Evolutionary conservation across 306 rosid species (phyloP), one percentile per base, ranked within the genome.

Genomic region (Fragaria iinumae): DNA sequence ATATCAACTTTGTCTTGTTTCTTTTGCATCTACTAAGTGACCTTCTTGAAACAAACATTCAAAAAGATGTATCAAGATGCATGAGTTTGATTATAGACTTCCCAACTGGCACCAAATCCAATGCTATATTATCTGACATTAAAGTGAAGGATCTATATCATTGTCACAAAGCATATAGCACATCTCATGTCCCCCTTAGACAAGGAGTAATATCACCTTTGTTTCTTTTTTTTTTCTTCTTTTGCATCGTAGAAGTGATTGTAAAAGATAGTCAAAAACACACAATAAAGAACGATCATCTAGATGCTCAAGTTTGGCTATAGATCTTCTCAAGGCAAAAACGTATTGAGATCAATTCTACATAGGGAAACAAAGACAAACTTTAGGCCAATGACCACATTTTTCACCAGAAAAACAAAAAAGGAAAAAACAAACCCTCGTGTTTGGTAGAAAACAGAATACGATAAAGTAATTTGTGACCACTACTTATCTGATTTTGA

Each of bases 61-160:
- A 87, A 84, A 91, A 80, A 90, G 93, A 89, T 73, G 96, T 94
- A 91, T 94, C 96, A 68, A 85, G 94, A 94, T 85, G 97, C 94
- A 80, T 47, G 23, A 48, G 48, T 60, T 62, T 69, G 44, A 23
- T 63, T 3, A 27, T 27, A 68, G 60, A 60, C 9, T 77, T 76
- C 53, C 76, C 17, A 74, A 41, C 17, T 25, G 6, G 20, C 18
- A 60, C 20, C 18, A 10, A 60, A 25, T 60, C 32, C 17, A 60
- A 27, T 25, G 34, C 16, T 21, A 53, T 53, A 16, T 16, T 53
- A 41, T 9, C 29, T 56, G 11, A 29, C 32, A 39, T 20, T 72
- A 34, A 52, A 72, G 48, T 48, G 11, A 18, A 32, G 34, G 76
- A 9, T 34, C 11, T 14, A 72, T 67, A 27, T 88, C 29, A 69